phyloP scores from a whole-genome alignment of 2,329 filamentous ascomycete species.

The Pseudomassariella vexata region DNA sequence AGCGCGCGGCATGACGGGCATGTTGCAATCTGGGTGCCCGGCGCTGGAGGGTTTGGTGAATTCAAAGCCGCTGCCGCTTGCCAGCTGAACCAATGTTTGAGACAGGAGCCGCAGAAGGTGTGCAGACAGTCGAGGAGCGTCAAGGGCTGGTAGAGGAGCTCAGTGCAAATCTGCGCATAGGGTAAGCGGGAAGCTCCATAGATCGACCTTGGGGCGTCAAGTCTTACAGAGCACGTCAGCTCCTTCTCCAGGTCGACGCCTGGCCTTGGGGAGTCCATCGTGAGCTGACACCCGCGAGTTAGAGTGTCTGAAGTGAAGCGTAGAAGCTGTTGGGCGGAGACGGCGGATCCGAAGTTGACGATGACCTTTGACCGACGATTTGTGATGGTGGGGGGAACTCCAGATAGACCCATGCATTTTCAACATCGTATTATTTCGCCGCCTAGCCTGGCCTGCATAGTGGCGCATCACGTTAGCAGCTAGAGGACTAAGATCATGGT shows the following conservation, averaged over 20 bases:
- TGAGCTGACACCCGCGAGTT: not conserved
- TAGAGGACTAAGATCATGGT: too few species aligned
- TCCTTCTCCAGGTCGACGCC: slow-evolving; percentile 80
- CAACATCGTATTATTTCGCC: slow-evolving; percentile 4
- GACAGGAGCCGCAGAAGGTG: slow-evolving; percentile 90
- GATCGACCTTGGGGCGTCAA: slow-evolving; percentile 10
- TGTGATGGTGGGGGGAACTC: not conserved
- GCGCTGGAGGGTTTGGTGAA: slow-evolving; percentile 40
- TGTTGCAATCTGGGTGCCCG: slow-evolving; percentile 58
- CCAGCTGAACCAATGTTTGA: slow-evolving; percentile 93
- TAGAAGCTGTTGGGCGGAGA: slow-evolving; percentile 1
- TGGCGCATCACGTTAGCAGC: slow-evolving; percentile 3
- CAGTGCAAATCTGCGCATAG: slow-evolving; percentile 83
- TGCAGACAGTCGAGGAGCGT: slow-evolving; percentile 91
- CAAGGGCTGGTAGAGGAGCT: slow-evolving; percentile 84
- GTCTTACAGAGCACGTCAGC: slow-evolving; percentile 85
- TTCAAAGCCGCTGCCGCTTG: slow-evolving; percentile 59
- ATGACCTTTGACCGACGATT: not conserved
- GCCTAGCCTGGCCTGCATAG: slow-evolving; percentile 4
- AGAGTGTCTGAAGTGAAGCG: not conserved
- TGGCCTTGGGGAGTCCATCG: slow-evolving; percentile 46
- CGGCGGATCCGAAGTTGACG: not conserved
- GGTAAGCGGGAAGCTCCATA: too few species aligned
- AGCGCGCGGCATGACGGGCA: slow-evolving; percentile 87
- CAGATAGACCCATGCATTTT: slow-evolving; percentile 1